phyloP scores from a whole-genome alignment of 2,329 filamentous ascomycete genomes.

The Microthyrium microscopicum region DNA sequence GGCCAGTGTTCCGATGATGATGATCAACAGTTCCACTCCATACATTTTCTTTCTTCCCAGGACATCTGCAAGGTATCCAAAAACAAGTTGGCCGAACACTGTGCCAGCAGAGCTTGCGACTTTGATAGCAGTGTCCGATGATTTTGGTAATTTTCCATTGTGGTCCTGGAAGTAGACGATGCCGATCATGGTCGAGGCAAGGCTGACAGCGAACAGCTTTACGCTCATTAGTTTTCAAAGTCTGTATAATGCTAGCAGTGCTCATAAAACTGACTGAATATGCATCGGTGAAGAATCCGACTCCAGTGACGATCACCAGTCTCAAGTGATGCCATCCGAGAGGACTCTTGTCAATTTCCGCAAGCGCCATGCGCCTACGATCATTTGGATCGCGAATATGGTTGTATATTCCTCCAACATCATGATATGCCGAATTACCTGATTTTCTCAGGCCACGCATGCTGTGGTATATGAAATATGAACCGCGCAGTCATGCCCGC shows the following conservation, averaged over 20 bases:
- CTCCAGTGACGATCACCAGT: constrained; percentile 59
- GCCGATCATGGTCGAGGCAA: constrained; percentile 59
- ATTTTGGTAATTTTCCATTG: constrained; percentile 40
- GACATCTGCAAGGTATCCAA: constrained; percentile 38
- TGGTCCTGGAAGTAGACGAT: constrained; percentile 52
- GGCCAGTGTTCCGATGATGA: constrained; percentile 22
- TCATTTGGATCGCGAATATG: constrained; percentile 55
- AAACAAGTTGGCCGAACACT: constrained; percentile 65
- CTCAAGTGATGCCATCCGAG: constrained; percentile 73
- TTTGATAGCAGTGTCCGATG: constrained; percentile 68
- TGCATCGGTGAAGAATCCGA: constrained; percentile 79
- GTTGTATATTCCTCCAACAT: constrained; percentile 4
- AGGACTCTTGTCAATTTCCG: constrained; percentile 64
- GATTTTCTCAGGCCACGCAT: not conserved
- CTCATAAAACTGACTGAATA: constrained; percentile 28
- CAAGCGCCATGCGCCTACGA: constrained; percentile 60
- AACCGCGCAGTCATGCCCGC: too few relatives aligned
- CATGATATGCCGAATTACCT: constrained; percentile 7
- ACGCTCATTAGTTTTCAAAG: constrained; percentile 32
- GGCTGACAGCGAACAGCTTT: constrained; percentile 49
- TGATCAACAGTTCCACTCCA: constrained; percentile 19
- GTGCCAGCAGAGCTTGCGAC: constrained; percentile 70
- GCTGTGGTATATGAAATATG: too few relatives aligned
- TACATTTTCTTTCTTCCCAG: constrained; percentile 14
- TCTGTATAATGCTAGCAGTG: not conserved